phyloP scores from a whole-genome alignment of 306 rosid species.

The Trifolium subterraneum region DNA sequence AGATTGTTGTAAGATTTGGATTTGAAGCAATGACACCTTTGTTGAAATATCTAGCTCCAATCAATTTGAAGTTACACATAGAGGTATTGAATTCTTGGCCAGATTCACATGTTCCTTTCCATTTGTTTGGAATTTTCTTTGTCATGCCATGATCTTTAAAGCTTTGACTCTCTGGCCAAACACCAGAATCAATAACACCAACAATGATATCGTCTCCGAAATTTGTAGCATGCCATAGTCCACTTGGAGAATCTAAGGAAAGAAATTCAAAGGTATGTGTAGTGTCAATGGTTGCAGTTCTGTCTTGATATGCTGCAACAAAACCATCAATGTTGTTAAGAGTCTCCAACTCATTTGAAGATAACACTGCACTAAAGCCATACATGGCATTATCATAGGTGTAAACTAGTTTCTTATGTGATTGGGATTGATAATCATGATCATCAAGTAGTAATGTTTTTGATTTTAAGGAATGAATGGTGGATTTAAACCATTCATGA shows the following conservation, averaged over 20 bases:
- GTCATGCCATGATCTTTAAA: constrained; percentile 45
- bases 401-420: constrained; percentile 27
- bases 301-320: constrained; percentile 36
- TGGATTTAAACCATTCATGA: constrained; percentile 41
- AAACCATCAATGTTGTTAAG: constrained; percentile 37
- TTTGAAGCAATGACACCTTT: constrained; percentile 33
- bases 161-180: constrained; percentile 49
- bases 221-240: constrained; percentile 45
- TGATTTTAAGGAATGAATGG: constrained; percentile 27
- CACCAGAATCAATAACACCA: constrained; percentile 41
- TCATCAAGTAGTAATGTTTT: neutral
- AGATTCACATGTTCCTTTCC: constrained; percentile 43
- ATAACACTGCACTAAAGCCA: constrained; percentile 42
- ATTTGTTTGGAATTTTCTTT: constrained; percentile 23
- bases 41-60: constrained; percentile 50
- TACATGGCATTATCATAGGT: constrained; percentile 40
- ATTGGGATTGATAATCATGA: neutral
- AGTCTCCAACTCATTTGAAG: constrained; percentile 37
- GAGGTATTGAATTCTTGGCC: constrained; percentile 43
- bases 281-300: constrained; percentile 36
- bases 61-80: constrained; percentile 43
- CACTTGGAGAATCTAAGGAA: constrained; percentile 33
- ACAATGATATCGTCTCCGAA: constrained; percentile 40
- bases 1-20: neutral
- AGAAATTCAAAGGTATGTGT: constrained; percentile 48